Base-by-base conservation (phyloP, 495 filamentous ascomycete species). In the Extremus antarcticus region DNA sequence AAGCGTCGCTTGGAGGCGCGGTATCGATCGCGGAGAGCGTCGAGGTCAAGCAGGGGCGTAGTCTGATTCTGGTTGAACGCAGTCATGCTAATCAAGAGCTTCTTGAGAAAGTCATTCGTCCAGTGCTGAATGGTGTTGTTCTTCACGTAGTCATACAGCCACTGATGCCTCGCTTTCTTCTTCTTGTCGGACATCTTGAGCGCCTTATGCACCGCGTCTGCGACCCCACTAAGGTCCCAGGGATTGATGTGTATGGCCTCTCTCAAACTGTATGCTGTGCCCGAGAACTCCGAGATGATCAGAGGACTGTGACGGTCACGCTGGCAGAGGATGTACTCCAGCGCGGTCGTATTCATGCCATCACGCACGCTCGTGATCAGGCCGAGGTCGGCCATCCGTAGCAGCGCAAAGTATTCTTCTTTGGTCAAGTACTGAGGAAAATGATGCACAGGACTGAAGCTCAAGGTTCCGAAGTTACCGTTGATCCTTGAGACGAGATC, bases 341-440 rank as follows among this genome's bases (percentile, higher is more conserved):
- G 69, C 66, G 87, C 90, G 8, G 90, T 94, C 13, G 90, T 95
- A 72, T 96, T 96, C 89, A 96, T 95, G 51, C 90, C 90, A 68
- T 96, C 90, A 41, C 90, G 79, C 24, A 95, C 88, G 43, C 85
- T 90, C 7, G 90, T 95, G 66, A 95, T 95, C 39, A 96, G 71
- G 21, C 89, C 90, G 25, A 94, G 83, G 68, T 95, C 87, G 9
- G 86, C 90, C 3, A 86, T 80, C 29, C 90, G 83, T 19, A 96
- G 75, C 10, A 96, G 78, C 1, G 90, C 89, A 69, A 94, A 90
- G 66, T 96, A 96, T 71, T 96, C 90, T 55, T 86, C 82, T 51
- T 81, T 81, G 24, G 80, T 81, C 40, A 96, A 76, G 63, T 95
- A 95, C 64, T 95, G 90, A 2, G 90, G 86, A 63, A 90, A 94